Evolutionary conservation across 2,329 filamentous ascomycete genomes (phyloP), one percentile per base, ranked within the genome.

Genomic region (Leptographium galeiforme): DNA sequence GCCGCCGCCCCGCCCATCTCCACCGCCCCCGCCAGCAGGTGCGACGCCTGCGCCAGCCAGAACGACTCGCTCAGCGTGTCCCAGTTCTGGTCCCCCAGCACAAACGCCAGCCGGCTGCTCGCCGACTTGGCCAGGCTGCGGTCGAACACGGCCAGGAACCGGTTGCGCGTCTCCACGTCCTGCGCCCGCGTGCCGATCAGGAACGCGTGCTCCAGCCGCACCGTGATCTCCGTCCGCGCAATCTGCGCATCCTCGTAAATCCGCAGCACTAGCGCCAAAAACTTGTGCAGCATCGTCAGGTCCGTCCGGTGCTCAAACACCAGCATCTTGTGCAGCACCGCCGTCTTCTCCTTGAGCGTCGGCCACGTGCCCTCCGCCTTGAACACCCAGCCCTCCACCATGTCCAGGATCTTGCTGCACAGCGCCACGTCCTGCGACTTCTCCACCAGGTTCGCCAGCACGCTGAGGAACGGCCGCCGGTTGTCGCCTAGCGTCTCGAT

Each of bases 171-270:
- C 55, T 95, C 87, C 13, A 97, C 87, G 65, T 98, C 91, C 60
- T 90, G 84, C 2, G 91, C 91, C 61, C 94, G 75, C 0, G 91
- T 94, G 33, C 94, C 93, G 50, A 98, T 93, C 58, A 99, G 76
- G 76, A 98, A 99, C 6, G 93, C 93, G 68, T 97, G 91, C 70
- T 99, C 93, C 78, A 99, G 86, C 5, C 94, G 82, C 11, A 99
- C 94, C 0, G 93, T 97, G 52, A 99, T 77, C 68, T 99, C 93
- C 0, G 91, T 96, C 36, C 90, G 80, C 1, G 90, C 89, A 57
- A 98, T 93, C 69, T 94, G 95, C 0, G 89, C 88, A 63, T 98
- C 93, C 64, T 98, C 94, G 65, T 99, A 99, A 56, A 99, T 96
- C 49, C 90, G 84, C 61, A 98, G 95, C 32, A 99, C 93, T 32